phyloP scores from a whole-genome alignment of 495 filamentous ascomycete species.

The Talaromyces trachyspermus region DNA sequence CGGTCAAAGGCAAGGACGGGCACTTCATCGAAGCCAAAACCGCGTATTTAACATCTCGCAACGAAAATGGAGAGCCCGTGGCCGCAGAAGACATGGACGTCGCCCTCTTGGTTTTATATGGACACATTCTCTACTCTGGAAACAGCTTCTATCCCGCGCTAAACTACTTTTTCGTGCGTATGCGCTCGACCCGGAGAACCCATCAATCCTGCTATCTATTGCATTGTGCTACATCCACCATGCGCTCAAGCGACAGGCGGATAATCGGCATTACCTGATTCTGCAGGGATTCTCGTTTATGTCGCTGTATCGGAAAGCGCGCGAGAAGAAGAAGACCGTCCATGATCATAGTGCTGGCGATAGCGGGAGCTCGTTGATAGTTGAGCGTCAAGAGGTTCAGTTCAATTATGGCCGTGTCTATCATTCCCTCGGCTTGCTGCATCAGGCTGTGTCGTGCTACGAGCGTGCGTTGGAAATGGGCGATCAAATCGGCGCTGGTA shows the following conservation, averaged over 20 bases:
- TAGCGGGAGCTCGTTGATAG: constrained; percentile 26
- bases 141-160: constrained; percentile 75
- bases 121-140: constrained; percentile 73
- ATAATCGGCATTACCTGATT: constrained; percentile 80
- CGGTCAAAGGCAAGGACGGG: background rate
- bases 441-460: constrained; percentile 74
- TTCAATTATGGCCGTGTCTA: constrained; percentile 81
- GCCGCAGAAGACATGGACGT: constrained; percentile 55
- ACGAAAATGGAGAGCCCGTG: constrained; percentile 40
- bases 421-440: constrained; percentile 69
- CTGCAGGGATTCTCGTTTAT: constrained; percentile 80
- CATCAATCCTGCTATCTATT: constrained; percentile 63
- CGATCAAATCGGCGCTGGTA: constrained; percentile 26
- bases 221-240: constrained; percentile 73
- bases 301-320: constrained; percentile 62
- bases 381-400: constrained; percentile 71
- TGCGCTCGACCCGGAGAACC: constrained; percentile 67
- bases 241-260: constrained; percentile 77
- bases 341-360: constrained; percentile 6
- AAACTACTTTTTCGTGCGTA: constrained; percentile 85
- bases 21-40: constrained; percentile 23
- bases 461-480: constrained; percentile 45
- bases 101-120: constrained; percentile 77
- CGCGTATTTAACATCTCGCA: constrained; percentile 44
- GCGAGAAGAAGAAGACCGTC: constrained; percentile 17